Conservation (phyloP, 192 early-diverging fungal genomes). For the Umbelopsis vinacea region DNA sequence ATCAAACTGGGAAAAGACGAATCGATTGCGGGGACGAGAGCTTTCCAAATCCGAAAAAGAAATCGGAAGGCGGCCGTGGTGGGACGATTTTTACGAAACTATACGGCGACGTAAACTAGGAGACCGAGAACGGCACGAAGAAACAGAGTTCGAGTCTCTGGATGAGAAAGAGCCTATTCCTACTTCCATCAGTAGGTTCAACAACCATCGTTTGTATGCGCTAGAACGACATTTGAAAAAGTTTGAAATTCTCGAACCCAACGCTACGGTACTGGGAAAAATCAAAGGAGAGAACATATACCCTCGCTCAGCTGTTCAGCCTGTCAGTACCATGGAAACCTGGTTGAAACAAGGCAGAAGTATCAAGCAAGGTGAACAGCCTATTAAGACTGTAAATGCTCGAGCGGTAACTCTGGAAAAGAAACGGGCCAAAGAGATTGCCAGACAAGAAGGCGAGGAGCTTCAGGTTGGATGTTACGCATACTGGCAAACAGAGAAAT, state of each 20-base stretch:
- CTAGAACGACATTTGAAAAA: constrained; percentile 85
- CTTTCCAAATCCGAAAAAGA: constrained; percentile 45
- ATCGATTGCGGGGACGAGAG: constrained; percentile 50
- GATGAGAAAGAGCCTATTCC: constrained; percentile 66
- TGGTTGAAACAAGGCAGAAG: constrained; percentile 69
- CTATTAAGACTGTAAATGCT: constrained; percentile 47
- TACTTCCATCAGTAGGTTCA: constrained; percentile 75
- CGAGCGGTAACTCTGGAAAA: constrained; percentile 51
- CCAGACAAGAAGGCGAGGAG: constrained; percentile 33
- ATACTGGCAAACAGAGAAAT: constrained; percentile 86
- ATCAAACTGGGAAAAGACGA: constrained; percentile 45
- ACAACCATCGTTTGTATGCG: constrained; percentile 82
- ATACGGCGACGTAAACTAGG: constrained; percentile 25
- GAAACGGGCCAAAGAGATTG: constrained; percentile 41
- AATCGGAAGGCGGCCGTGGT: constrained; percentile 46
- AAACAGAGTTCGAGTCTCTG: constrained; percentile 29
- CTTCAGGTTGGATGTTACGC: constrained; percentile 67
- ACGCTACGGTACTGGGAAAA: constrained; percentile 70
- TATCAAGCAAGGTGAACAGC: constrained; percentile 47
- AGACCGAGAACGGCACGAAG: constrained; percentile 45
- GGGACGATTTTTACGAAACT: constrained; percentile 36
- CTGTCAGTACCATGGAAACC: constrained; percentile 56
- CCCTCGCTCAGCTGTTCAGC: constrained; percentile 72
- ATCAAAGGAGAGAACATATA: constrained; percentile 81
- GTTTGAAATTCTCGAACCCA: constrained; percentile 77